Conservation (phyloP, 2,329 filamentous ascomycete genomes). For the Coniochaeta sp. region DNA sequence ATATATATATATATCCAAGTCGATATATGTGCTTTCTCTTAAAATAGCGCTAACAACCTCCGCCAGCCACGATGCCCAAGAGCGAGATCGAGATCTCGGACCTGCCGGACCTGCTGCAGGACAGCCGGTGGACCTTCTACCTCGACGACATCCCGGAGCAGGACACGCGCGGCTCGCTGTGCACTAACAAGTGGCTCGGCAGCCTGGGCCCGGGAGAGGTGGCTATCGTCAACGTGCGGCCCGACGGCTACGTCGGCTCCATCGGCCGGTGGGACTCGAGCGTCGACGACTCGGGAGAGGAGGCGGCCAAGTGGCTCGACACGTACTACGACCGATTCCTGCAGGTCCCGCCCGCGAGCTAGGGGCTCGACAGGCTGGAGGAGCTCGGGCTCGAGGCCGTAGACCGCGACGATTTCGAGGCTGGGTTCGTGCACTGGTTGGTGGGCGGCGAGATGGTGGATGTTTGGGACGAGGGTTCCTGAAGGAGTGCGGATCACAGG, state of each 20-base stretch:
- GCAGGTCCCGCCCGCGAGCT: conserved; percentile 30
- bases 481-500: too few relatives aligned
- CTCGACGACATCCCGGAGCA: conserved; percentile 56
- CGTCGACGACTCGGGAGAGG: conserved; percentile 40
- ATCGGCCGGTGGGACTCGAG: conserved; percentile 46
- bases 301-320: conserved; percentile 48
- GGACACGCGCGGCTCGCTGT: conserved; percentile 42
- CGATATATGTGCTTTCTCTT: too few relatives aligned
- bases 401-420: not conserved
- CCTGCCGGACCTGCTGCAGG: conserved; percentile 53
- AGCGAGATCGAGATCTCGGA: conserved; percentile 57
- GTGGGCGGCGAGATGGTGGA: too few relatives aligned
- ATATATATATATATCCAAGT: too few relatives aligned
- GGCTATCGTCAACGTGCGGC: conserved; percentile 60
- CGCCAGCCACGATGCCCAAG: conserved; percentile 50
- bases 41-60: not conserved
- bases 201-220: conserved; percentile 48
- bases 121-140: conserved; percentile 66
- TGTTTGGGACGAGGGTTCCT: too few relatives aligned
- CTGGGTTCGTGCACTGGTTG: not conserved
- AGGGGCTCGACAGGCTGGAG: not conserved
- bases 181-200: conserved; percentile 65
- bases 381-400: not conserved
- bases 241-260: conserved; percentile 69
- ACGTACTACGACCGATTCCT: conserved; percentile 48